These are phyloP conservation scores for Sonneratia caseolaris DNA, from an alignment of 345 rosid genomes.

Conservation along the genomic window DNA sequence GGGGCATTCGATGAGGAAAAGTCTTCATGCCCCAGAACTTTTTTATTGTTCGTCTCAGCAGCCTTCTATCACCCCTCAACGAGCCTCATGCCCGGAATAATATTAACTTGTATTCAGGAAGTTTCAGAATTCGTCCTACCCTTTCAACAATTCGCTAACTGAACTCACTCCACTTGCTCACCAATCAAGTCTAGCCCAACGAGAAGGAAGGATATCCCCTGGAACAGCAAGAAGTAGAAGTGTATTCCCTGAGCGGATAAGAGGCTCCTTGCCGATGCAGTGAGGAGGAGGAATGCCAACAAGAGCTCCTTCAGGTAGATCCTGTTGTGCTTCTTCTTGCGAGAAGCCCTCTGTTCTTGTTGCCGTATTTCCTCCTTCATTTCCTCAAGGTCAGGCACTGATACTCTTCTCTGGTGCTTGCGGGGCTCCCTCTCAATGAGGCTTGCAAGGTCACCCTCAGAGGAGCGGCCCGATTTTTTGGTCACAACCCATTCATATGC, in stretches of 20 bases:
- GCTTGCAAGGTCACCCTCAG: constrained; percentile 38
- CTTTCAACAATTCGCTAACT: background rate
- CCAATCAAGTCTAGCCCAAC: constrained; percentile 95
- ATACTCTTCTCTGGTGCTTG: constrained; percentile 25
- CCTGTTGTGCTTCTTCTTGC: constrained; percentile 51
- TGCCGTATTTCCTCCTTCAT: constrained; percentile 7
- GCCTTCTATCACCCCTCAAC: background rate
- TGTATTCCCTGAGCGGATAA: constrained; percentile 95
- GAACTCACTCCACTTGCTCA: constrained; percentile 66
- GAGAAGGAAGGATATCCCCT: constrained; percentile 83
- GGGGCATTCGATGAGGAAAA: background rate
- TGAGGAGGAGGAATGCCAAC: constrained; percentile 75
- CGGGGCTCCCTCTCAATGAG: constrained; percentile 24
- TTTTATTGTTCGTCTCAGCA: background rate
- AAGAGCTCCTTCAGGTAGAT: constrained; percentile 79
- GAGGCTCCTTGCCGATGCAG: constrained; percentile 82
- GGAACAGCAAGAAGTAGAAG: constrained; percentile 94
- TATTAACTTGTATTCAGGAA: background rate
- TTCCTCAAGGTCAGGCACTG: constrained; percentile 30
- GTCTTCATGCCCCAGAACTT: background rate
- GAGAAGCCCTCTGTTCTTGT: constrained; percentile 21
- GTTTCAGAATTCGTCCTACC: background rate
- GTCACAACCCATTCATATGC: constrained; percentile 54
- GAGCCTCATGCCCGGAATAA: background rate
- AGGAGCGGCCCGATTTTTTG: constrained; percentile 47